Conservation (phyloP, 2,329 filamentous ascomycete genomes). For the Aureobasidium sp. region DNA sequence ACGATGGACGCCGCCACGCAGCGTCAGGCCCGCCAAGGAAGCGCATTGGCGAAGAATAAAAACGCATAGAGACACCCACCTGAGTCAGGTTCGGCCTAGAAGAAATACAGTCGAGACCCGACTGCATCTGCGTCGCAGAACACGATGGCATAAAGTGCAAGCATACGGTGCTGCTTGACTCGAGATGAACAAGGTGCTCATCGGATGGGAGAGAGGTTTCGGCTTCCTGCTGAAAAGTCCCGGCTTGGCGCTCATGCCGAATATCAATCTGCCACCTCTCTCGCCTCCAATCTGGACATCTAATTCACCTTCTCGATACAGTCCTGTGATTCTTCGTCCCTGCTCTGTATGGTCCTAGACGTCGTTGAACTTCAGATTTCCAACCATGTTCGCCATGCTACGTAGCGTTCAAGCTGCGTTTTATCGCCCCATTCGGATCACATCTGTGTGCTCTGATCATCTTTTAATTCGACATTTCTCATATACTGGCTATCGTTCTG, state of each 20-base stretch:
- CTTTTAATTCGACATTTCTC: background rate
- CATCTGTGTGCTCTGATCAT: background rate
- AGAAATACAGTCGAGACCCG: background rate
- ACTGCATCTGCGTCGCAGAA: background rate
- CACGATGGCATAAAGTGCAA: background rate
- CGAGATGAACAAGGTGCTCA: background rate
- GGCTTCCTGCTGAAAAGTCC: background rate
- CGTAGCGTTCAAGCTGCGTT: background rate
- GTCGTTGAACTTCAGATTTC: background rate
- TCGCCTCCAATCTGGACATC: no score
- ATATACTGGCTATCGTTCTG: background rate
- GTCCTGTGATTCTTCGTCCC: background rate
- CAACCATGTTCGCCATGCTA: background rate
- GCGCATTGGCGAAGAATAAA: background rate
- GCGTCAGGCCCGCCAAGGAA: background rate
- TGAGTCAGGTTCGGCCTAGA: background rate
- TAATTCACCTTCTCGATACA: background rate
- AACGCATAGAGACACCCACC: background rate
- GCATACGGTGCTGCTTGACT: background rate
- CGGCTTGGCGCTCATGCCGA: background rate
- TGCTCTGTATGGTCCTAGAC: background rate
- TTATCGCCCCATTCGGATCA: background rate
- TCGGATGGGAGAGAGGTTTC: background rate
- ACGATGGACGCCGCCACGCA: slow-evolving; percentile 1
- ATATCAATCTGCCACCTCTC: background rate